Conservation (phyloP, 495 filamentous ascomycete genomes). For the Penicillium cataractarum region DNA sequence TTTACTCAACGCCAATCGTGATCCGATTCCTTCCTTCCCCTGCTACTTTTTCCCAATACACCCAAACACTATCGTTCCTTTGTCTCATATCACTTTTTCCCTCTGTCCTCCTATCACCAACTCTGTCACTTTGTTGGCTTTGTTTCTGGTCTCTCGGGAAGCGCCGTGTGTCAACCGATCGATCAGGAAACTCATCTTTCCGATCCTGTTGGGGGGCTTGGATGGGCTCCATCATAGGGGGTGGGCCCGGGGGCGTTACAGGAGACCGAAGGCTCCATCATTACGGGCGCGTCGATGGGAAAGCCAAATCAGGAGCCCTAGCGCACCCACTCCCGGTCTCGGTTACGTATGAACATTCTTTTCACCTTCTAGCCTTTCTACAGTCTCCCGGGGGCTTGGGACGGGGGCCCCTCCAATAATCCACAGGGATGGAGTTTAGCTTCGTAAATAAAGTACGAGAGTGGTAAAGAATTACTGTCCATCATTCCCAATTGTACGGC, state of each 20-base stretch:
- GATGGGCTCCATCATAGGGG: slow-evolving; percentile 26
- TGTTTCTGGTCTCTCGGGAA: neutral
- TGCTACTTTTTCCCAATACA: neutral
- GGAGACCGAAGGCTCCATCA: slow-evolving; percentile 12
- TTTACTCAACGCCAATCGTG: slow-evolving; percentile 23
- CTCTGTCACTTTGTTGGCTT: neutral
- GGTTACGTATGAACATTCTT: slow-evolving; percentile 48
- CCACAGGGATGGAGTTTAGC: neutral
- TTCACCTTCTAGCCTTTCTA: slow-evolving; percentile 46
- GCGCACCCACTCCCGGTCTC: slow-evolving; percentile 36
- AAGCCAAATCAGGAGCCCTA: slow-evolving; percentile 19
- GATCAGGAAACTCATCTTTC: slow-evolving; percentile 7
- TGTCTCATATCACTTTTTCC: slow-evolving; percentile 1
- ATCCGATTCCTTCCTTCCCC: neutral
- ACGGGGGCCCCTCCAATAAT: neutral
- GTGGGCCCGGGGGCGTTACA: slow-evolving; percentile 17
- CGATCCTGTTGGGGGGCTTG: slow-evolving; percentile 22
- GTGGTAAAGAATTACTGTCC: neutral
- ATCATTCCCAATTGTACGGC: neutral
- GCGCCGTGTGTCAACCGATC: slow-evolving; percentile 6
- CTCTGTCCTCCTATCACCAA: neutral
- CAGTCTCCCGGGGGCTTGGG: slow-evolving; percentile 26
- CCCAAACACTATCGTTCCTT: neutral
- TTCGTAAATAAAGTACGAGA: neutral
- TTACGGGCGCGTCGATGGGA: slow-evolving; percentile 12